These are phyloP conservation scores for Nothophytophthora sp. DNA, from an alignment of 352 stramenopile species.

Conservation along the genomic window DNA sequence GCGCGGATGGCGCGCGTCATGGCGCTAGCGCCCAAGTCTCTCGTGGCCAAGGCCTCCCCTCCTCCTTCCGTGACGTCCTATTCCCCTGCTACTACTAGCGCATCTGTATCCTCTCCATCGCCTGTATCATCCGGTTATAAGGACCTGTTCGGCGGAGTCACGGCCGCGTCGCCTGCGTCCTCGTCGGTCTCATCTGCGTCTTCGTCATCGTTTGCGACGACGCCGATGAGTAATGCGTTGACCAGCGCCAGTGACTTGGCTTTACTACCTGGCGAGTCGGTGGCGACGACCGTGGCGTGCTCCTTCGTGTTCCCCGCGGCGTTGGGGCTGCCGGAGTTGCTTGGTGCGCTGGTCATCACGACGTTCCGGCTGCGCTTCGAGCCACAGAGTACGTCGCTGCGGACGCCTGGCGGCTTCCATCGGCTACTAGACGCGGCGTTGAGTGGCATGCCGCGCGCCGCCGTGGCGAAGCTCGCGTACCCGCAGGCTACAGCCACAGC, in stretches of 20 bases:
- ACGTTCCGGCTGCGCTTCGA: conserved; percentile 78
- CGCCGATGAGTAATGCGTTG: conserved; percentile 8
- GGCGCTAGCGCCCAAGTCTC: conserved; percentile 66
- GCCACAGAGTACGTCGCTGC: conserved; percentile 46
- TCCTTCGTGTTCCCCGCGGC: conserved; percentile 59
- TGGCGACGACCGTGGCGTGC: conserved; percentile 39
- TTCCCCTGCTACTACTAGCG: conserved; percentile 1
- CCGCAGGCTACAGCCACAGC: conserved; percentile 42
- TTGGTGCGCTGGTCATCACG: conserved; percentile 63
- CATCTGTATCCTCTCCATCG: conserved; percentile 6
- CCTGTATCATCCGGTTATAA: too few species aligned
- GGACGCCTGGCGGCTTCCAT: conserved; percentile 47
- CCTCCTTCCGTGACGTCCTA: background rate
- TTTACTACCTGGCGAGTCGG: conserved; percentile 44
- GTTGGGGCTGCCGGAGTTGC: conserved; percentile 44
- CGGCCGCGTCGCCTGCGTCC: too few species aligned
- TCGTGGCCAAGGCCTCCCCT: conserved; percentile 7
- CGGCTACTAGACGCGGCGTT: conserved; percentile 63
- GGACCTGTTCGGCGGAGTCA: too few species aligned
- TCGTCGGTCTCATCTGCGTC: conserved; percentile 19
- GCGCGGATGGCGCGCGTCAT: conserved; percentile 79
- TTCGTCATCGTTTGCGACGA: conserved; percentile 27
- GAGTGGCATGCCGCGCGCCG: conserved; percentile 56
- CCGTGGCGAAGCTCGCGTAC: conserved; percentile 72
- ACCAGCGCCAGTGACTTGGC: conserved; percentile 4